These are phyloP conservation scores for Chaetomium tenue DNA, from an alignment of 495 filamentous ascomycete species.

Conservation along the genomic window DNA sequence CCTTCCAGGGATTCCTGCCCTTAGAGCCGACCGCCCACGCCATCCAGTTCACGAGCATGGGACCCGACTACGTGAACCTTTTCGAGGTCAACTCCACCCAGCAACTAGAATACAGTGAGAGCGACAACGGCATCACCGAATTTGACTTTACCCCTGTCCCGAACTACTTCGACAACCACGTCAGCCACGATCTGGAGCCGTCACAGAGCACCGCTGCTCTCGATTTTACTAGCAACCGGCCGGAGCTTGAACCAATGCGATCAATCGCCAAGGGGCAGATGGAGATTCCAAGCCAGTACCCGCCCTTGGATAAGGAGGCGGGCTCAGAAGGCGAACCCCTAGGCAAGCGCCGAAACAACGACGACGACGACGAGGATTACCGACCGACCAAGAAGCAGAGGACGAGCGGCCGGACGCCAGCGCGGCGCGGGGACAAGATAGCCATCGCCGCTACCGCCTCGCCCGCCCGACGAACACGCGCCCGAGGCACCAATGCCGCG, in stretches of 20 bases:
- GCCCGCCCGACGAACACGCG: not conserved
- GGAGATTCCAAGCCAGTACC: constrained; percentile 24
- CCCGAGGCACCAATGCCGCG: not conserved
- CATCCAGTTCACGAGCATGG: constrained; percentile 34
- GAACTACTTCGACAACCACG: constrained; percentile 27
- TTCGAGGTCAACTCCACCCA: constrained; percentile 41
- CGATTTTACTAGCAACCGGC: constrained; percentile 12
- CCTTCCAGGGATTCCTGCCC: constrained; percentile 18
- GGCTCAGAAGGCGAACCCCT: not conserved
- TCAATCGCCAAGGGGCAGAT: constrained; percentile 38
- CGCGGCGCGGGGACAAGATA: not conserved
- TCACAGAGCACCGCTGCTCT: constrained; percentile 2
- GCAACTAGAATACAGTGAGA: constrained; percentile 37
- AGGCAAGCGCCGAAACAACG: constrained; percentile 33
- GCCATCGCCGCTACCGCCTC: not conserved
- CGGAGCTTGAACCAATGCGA: constrained; percentile 30
- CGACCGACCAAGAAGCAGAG: constrained; percentile 27
- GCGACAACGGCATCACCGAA: constrained; percentile 23
- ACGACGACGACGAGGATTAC: constrained; percentile 25
- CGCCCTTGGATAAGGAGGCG: constrained; percentile 10
- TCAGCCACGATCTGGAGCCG: constrained; percentile 20
- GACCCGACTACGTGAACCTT: constrained; percentile 39
- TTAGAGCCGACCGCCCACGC: constrained; percentile 24
- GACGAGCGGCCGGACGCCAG: constrained; percentile 13
- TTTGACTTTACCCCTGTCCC: constrained; percentile 16